Conservation (phyloP, 2,329 filamentous ascomycete species). For the Hypocreales sp. region DNA sequence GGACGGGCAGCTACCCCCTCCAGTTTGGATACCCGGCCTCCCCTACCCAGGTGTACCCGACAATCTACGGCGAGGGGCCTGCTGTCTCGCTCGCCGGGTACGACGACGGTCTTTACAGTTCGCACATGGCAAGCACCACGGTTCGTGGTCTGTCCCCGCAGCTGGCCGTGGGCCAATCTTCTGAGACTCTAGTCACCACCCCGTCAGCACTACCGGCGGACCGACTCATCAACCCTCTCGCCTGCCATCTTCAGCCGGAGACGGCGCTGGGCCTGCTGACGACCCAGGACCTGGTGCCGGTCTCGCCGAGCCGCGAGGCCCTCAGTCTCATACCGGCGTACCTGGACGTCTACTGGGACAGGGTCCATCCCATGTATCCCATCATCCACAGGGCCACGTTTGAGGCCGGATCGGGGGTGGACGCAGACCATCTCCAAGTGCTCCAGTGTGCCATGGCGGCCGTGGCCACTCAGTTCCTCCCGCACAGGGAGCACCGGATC, state of each 20-base stretch:
- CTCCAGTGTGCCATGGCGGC: conserved; percentile 40
- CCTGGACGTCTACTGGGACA: conserved; percentile 37
- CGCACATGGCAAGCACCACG: conserved; percentile 22
- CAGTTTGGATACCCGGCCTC: conserved; percentile 12
- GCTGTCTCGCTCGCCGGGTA: conserved; percentile 18
- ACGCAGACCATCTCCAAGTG: conserved; percentile 22
- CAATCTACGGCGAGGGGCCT: conserved; percentile 15
- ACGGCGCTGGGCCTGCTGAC: conserved; percentile 20
- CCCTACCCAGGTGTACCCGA: conserved; percentile 15
- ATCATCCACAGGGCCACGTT: conserved; percentile 32
- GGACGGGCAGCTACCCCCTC: conserved; percentile 11
- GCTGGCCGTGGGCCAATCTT: conserved; percentile 27
- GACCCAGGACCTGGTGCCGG: conserved; percentile 9
- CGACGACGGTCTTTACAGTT: conserved; percentile 19
- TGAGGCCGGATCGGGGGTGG: conserved; percentile 15
- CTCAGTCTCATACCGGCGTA: conserved; percentile 31
- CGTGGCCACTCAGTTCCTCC: conserved; percentile 35
- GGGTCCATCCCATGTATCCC: conserved; percentile 31
- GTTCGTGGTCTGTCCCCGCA: conserved; percentile 35
- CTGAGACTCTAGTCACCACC: conserved; percentile 32
- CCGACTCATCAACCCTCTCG: conserved; percentile 17
- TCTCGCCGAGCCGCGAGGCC: conserved; percentile 21
- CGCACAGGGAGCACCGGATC: conserved; percentile 30
- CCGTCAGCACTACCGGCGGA: conserved; percentile 21
- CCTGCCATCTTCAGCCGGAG: conserved; percentile 24